Percentiles rank a stretch among this genome's conserved stretches.
phyloP scores from a whole-genome alignment of 108 stramenopile genomes.

The Epipyxis sp. region DNA sequence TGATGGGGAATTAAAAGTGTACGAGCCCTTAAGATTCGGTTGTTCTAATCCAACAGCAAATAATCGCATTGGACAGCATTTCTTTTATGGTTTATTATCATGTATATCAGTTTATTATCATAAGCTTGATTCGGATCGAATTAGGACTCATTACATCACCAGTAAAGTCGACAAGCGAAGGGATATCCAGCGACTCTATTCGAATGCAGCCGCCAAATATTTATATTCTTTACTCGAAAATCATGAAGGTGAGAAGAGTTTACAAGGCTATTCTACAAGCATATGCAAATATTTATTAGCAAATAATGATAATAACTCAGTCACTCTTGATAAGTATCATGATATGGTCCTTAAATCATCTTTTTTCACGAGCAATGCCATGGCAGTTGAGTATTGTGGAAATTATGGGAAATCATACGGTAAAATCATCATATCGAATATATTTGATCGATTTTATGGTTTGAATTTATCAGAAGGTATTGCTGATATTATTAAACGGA shows the following conservation, averaged over 20 bases:
- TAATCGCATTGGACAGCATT: neutral
- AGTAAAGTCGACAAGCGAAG: neutral
- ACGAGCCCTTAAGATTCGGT: neutral
- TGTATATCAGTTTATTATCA: slow-evolving; percentile 15
- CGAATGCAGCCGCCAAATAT: slow-evolving; percentile 2
- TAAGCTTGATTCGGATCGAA: neutral
- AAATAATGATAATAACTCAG: neutral
- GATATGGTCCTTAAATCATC: neutral
- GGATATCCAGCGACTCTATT: neutral
- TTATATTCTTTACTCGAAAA: too few species aligned
- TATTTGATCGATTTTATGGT: too few species aligned
- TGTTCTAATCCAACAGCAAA: neutral
- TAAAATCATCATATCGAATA: too few species aligned
- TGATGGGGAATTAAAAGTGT: neutral
- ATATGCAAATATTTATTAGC: neutral
- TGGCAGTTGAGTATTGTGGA: too few species aligned
- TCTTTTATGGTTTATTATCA: slow-evolving; percentile 5
- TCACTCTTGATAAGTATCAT: neutral
- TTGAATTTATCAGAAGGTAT: neutral
- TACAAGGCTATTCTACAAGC: neutral
- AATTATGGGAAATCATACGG: too few species aligned
- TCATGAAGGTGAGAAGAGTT: neutral
- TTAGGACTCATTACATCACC: slow-evolving; percentile 21
- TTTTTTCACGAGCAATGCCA: too few species aligned
- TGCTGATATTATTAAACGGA: slow-evolving; percentile 3